phyloP scores from a whole-genome alignment of 805 yeast species.

The Starmerella geochares region DNA sequence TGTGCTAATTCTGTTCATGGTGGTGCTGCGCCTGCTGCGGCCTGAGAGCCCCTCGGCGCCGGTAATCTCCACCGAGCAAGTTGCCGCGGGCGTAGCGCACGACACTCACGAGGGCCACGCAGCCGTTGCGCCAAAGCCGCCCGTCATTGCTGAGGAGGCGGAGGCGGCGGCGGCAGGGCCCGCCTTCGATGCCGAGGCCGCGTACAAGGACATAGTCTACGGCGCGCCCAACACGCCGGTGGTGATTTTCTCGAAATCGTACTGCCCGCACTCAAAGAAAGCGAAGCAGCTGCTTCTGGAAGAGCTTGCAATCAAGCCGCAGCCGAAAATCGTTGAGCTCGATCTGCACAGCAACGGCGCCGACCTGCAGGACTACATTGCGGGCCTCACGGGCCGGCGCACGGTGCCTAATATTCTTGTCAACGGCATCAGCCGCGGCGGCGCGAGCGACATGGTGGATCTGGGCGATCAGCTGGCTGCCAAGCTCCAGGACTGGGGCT shows the following conservation, averaged over 20 bases:
- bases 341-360: constrained; percentile 70
- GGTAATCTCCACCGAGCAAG: background rate
- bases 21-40: constrained; percentile 13
- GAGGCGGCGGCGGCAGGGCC: background rate
- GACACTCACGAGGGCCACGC: background rate
- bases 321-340: constrained; percentile 64
- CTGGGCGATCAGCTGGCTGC: constrained; percentile 49
- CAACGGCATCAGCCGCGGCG: constrained; percentile 70
- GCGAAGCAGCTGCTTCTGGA: constrained; percentile 57
- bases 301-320: constrained; percentile 62
- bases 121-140: background rate
- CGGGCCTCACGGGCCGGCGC: constrained; percentile 55
- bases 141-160: background rate
- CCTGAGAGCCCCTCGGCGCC: constrained; percentile 1
- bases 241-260: constrained; percentile 43
- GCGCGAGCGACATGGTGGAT: constrained; percentile 66
- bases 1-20: constrained; percentile 15
- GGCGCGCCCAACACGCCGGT: constrained; percentile 25
- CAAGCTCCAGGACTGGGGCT: constrained; percentile 47
- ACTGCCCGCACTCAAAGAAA: constrained; percentile 63
- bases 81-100: no score
- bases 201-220: constrained; percentile 6
- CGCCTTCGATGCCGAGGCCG: constrained; percentile 16
- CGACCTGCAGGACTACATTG: constrained; percentile 64
- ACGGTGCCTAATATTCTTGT: constrained; percentile 89